Evolutionary conservation across 257 asterid species (phyloP).

Genomic region (Marsdenia floribunda): DNA sequence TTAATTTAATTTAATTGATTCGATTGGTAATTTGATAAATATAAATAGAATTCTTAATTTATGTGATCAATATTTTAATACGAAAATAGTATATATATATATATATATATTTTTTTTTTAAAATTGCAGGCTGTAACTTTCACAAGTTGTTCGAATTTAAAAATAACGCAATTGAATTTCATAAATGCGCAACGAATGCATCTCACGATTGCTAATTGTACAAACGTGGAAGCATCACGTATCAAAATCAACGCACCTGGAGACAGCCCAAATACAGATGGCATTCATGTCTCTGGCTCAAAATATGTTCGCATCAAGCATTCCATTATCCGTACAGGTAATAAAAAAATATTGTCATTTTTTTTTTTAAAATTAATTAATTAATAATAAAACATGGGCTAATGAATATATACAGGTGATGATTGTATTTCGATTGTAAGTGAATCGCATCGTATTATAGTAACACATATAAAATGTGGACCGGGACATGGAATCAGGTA

Average conservation of each 20-base stretch:
- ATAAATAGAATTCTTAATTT: no score
- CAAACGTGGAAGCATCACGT: constrained; percentile 24
- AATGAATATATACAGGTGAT: constrained; percentile 57
- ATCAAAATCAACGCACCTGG: constrained; percentile 24
- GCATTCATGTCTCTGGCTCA: constrained; percentile 34
- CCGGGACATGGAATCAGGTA: constrained; percentile 99
- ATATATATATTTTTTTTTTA: no score
- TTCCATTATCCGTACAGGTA: constrained; percentile 32
- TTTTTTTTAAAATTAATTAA: not conserved
- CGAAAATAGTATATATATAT: not conserved
- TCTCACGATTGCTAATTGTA: constrained; percentile 17
- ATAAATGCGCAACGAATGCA: constrained; percentile 73
- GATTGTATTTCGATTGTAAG: constrained; percentile 84
- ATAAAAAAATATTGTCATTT: no score
- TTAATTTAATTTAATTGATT: no score
- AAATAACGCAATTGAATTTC: constrained; percentile 37
- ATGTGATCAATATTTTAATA: no score
- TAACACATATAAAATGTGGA: constrained; percentile 60
- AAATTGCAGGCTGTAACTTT: constrained; percentile 62
- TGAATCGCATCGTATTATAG: constrained; percentile 56
- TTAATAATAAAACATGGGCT: not conserved
- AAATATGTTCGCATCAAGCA: constrained; percentile 21
- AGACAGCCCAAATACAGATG: constrained; percentile 42
- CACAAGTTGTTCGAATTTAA: constrained; percentile 38
- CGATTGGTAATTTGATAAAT: no score